Percentiles rank a stretch among this genome's conserved stretches.
Conservation (phyloP, 2,329 filamentous ascomycete species). For the Colletotrichum australisinense region DNA sequence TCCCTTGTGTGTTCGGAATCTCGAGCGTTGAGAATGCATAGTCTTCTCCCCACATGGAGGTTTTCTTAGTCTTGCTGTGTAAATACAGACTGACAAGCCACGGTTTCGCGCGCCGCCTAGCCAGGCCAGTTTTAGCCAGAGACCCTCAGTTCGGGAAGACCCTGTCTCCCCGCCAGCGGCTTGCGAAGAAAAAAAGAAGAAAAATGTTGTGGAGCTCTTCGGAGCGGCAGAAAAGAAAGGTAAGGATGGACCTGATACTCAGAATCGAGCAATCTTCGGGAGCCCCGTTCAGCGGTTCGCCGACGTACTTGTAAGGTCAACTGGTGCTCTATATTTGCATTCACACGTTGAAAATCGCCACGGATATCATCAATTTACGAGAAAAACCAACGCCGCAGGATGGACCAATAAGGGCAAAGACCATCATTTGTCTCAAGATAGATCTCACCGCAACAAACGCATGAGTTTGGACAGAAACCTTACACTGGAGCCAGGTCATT, state of each 20-base stretch:
- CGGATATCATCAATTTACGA: background rate
- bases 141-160: slow-evolving; percentile 1
- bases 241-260: slow-evolving; percentile 18
- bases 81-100: background rate
- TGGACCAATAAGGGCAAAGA: background rate
- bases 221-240: background rate
- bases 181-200: slow-evolving; percentile 4
- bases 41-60: background rate
- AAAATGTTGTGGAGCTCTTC: background rate
- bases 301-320: background rate
- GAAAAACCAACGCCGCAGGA: background rate
- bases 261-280: slow-evolving; percentile 6
- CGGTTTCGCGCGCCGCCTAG: background rate
- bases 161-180: slow-evolving; percentile 12
- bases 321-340: background rate
- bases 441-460: background rate
- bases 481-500: background rate
- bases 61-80: background rate
- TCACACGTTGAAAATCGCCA: background rate
- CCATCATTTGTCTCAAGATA: background rate
- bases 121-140: background rate
- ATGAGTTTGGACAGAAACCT: background rate
- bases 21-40: background rate
- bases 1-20: background rate
- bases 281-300: slow-evolving; percentile 6